Evolutionary conservation across 225 moss, liverwort and hornwort species (phyloP), one percentile per base, ranked within the genome.

Genomic region (Polytrichum commune): DNA sequence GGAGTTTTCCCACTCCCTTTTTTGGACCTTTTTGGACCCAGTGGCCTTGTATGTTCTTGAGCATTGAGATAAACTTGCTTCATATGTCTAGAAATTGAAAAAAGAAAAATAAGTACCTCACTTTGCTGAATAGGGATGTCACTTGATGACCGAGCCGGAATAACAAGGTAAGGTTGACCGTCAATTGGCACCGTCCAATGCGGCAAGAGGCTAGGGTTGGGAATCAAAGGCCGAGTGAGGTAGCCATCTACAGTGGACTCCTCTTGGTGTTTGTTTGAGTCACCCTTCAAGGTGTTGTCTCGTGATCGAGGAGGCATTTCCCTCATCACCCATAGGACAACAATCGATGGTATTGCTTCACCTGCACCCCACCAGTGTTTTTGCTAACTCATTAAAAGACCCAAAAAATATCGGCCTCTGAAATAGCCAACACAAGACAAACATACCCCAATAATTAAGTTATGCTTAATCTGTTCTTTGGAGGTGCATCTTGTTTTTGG

Each of bases 251-350:
- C 55, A 18, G 60, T 9, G 19, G 60, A 30, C 5, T 26, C 60
- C 19, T 20, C 70, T 46, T 46, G 13, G 46, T 46, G 16, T 2
- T 26, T 18, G 7, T 20, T 27, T 5, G 30, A 53, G 33, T 66
- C 62, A 61, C 29, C 67, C 27, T 53, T 73, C 27, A 33, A 2
- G 62, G 65, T 79, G 30, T 61, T 68, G 6, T 80, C 33, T 8
- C 56, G 69, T 65, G 80, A 65, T 57, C 77, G 76, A 18, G 84
- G 79, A 1, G 87, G 87, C 72, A 87, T 79, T 57, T 87, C 84
- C 65, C 87, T 78, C 87, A 87, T 87, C 46, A 87, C 87, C 87
- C 84, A 84, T 53, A 87, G 76, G 13, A 87, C 77, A 5, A 87
- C 84, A 28, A 76, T 72, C 18, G 84, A 84, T 27, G 87, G 87